Evolutionary conservation across 306 rosid genomes (phyloP), one percentile per base, ranked within the genome.

Genomic region (Delonix regia): DNA sequence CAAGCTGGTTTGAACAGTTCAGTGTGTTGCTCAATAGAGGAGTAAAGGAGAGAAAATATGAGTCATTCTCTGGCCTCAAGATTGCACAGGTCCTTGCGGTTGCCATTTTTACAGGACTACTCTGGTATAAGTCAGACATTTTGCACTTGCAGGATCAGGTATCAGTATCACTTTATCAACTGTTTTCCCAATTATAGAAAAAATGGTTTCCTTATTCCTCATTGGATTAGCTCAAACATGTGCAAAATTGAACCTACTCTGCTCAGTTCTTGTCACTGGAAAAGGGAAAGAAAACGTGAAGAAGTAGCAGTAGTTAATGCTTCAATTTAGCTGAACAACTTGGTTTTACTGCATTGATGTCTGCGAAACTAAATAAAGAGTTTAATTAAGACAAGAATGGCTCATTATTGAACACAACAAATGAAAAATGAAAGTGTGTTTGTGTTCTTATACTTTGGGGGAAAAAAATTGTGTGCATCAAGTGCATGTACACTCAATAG

Each of bases 1-100:
- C 94, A 1, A 89, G 83, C 51, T 93, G 97, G 96, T 84, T 83
- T 25, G 89, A 93, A 71, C 96, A 93, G 69, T 90, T 90, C 59
- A 28, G 36, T 25, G 94, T 89, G 22, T 74, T 93, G 30, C 81
- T 88, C 30, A 88, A 81, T 63, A 88, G 93, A 87, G 94, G 91
- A 57, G 14, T 93, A n/a, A 91, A 84, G 71, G 97, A 93, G 83
- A 86, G 91, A 60, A 88, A 25, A 69, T 70, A 86, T 21, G 87
- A 89, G 42, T 71, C 91, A 6, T 91, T 93, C 76, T 90, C 94
- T 38, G 65, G 51, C 45, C 78, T 91, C 41, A 78, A 78, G 47
- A 80, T 93, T 62, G 66, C 30, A 56, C 90, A 91, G 63, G 85
- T 93, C 22, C 57, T 91, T 11, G 73, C 80, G 15, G 84, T 84